phyloP scores from a whole-genome alignment of 768 basidiomycete genomes.

The Leucosporidium creatinivorum region DNA sequence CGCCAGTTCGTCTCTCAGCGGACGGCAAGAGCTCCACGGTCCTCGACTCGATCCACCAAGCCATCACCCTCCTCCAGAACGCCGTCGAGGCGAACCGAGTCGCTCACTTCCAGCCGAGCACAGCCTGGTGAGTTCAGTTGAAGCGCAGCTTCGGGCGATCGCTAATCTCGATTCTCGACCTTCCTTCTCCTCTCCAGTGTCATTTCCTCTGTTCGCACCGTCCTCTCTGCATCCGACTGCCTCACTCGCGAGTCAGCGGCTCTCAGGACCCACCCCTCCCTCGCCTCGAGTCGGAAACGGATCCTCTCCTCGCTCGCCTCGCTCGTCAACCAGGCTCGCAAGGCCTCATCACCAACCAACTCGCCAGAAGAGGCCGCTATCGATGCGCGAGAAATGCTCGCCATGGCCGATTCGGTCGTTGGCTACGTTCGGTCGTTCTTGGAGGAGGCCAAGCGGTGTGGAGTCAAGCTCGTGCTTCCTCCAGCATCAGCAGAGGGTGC shows the following conservation, averaged over 20 bases:
- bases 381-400: constrained; percentile 67
- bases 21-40: constrained; percentile 40
- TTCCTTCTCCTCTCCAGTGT: constrained; percentile 46
- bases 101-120: constrained; percentile 84
- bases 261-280: constrained; percentile 57
- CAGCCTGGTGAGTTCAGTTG: constrained; percentile 55
- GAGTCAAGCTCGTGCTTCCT: constrained; percentile 35
- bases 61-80: constrained; percentile 73
- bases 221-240: constrained; percentile 74
- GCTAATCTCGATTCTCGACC: not conserved
- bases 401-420: constrained; percentile 71
- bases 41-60: constrained; percentile 76
- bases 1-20: not conserved
- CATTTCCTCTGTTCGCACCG: constrained; percentile 83
- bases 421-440: constrained; percentile 73
- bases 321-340: constrained; percentile 64
- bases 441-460: constrained; percentile 40
- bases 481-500: constrained; percentile 24
- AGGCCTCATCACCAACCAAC: constrained; percentile 29
- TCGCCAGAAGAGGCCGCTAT: constrained; percentile 51
- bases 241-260: constrained; percentile 71
- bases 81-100: constrained; percentile 70
- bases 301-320: constrained; percentile 72
- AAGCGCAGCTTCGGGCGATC: not conserved
- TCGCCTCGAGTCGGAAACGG: constrained; percentile 71